These are phyloP conservation scores for Saturnispora gosingensis DNA, from an alignment of 805 yeast species.

Conservation along the genomic window DNA sequence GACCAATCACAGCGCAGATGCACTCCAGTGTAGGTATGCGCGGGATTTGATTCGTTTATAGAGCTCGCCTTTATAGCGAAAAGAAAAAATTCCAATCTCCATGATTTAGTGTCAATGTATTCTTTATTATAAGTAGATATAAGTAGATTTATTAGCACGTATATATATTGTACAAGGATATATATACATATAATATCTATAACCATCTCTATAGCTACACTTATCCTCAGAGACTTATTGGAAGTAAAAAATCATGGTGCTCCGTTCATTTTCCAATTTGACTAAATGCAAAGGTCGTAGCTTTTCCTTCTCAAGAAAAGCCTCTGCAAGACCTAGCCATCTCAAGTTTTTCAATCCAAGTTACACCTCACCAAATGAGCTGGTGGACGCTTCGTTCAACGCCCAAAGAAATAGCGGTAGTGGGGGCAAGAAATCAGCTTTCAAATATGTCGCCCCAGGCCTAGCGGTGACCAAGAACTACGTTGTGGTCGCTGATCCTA, in stretches of 20 bases:
- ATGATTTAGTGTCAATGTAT: too few relatives aligned
- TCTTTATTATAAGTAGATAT: neutral
- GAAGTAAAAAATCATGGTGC: slow-evolving; percentile 16
- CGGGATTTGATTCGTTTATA: neutral
- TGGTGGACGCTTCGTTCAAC: slow-evolving; percentile 22
- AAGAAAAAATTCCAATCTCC: neutral
- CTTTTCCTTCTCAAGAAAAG: slow-evolving; percentile 14
- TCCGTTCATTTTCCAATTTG: slow-evolving; percentile 23
- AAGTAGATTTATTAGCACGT: neutral
- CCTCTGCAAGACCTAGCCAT: slow-evolving; percentile 9
- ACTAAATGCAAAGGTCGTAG: slow-evolving; percentile 19
- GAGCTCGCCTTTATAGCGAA: neutral
- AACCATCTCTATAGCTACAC: neutral
- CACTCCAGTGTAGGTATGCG: neutral
- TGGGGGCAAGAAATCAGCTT: slow-evolving; percentile 15
- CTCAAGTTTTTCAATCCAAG: slow-evolving; percentile 27
- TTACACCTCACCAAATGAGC: slow-evolving; percentile 23
- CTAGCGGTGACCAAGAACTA: slow-evolving; percentile 24
- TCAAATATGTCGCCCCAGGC: slow-evolving; percentile 20
- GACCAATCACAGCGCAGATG: neutral
- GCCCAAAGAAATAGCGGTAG: slow-evolving; percentile 10
- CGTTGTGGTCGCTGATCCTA: slow-evolving; percentile 21
- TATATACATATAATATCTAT: neutral
- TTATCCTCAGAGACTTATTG: too few relatives aligned
- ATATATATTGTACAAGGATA: neutral